A percentile compares a stretch with the other conserved stretches of the same genome.
Evolutionary conservation across 345 rosid species (phyloP).

Genomic region (Salix dunnii): DNA sequence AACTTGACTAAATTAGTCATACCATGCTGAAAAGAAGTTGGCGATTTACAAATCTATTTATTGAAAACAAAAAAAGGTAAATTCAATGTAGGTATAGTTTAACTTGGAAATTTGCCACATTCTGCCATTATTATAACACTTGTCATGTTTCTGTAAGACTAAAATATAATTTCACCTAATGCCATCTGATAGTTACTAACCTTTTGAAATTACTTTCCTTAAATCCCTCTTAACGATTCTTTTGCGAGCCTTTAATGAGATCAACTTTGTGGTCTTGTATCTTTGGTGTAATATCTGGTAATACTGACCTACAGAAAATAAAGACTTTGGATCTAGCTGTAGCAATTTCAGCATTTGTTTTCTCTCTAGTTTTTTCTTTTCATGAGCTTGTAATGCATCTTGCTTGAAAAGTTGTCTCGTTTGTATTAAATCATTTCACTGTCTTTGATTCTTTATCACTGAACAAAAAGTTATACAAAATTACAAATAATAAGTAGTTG

Average conservation of each 20-base stretch:
- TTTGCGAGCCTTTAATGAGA: neutral
- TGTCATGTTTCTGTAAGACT: neutral
- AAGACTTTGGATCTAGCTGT: neutral
- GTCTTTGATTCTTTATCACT: too few relatives aligned
- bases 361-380: neutral
- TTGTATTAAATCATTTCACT: too few relatives aligned
- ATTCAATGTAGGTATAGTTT: neutral
- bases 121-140: neutral
- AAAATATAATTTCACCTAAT: too few relatives aligned
- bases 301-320: neutral
- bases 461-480: too few relatives aligned
- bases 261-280: neutral
- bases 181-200: too few relatives aligned
- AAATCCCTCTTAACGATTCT: neutral
- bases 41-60: neutral
- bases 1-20: neutral
- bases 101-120: neutral
- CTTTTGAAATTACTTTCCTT: neutral
- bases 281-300: neutral
- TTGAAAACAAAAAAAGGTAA: neutral
- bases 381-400: too few relatives aligned
- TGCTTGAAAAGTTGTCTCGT: too few relatives aligned
- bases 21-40: neutral
- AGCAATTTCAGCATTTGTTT: neutral
- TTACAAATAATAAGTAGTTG: too few relatives aligned